These are phyloP conservation scores for Coemansia sp. DNA, from an alignment of 192 early-diverging fungal genomes.

Conservation along the genomic window DNA sequence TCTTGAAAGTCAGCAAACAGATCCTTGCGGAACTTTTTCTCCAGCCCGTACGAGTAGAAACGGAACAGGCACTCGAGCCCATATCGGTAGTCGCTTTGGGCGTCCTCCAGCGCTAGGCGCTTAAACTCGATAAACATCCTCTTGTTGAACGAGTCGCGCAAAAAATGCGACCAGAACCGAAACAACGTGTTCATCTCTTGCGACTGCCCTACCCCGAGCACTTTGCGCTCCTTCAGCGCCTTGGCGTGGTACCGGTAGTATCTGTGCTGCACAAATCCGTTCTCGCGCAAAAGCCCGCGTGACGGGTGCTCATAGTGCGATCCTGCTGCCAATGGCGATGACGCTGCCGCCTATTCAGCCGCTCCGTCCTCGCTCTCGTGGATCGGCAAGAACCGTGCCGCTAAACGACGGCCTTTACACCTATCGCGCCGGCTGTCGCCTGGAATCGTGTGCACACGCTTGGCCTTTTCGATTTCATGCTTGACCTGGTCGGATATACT, in stretches of 20 bases:
- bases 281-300: conserved; percentile 91
- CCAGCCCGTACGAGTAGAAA: conserved; percentile 94
- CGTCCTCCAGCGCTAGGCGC: conserved; percentile 84
- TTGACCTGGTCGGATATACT: conserved; percentile 39
- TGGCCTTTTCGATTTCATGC: conserved; percentile 45
- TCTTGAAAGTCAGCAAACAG: conserved; percentile 87
- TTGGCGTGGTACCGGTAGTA: conserved; percentile 93
- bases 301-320: conserved; percentile 74
- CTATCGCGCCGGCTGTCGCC: conserved; percentile 12
- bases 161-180: conserved; percentile 97
- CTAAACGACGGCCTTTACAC: conserved; percentile 35
- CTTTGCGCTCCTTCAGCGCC: conserved; percentile 91
- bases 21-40: conserved; percentile 82
- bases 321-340: not conserved
- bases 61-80: conserved; percentile 97
- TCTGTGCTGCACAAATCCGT: conserved; percentile 97
- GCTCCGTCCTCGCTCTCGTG: conserved; percentile 20
- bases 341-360: not conserved
- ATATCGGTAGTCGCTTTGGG: conserved; percentile 81
- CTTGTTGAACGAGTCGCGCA: conserved; percentile 94
- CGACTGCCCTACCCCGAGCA: conserved; percentile 80
- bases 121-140: conserved; percentile 94
- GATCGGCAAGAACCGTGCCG: conserved; percentile 50
- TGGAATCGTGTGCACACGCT: conserved; percentile 37
- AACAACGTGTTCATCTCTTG: conserved; percentile 98